Base-by-base conservation (phyloP, 2,329 filamentous ascomycete genomes). In the Apiospora marii region DNA sequence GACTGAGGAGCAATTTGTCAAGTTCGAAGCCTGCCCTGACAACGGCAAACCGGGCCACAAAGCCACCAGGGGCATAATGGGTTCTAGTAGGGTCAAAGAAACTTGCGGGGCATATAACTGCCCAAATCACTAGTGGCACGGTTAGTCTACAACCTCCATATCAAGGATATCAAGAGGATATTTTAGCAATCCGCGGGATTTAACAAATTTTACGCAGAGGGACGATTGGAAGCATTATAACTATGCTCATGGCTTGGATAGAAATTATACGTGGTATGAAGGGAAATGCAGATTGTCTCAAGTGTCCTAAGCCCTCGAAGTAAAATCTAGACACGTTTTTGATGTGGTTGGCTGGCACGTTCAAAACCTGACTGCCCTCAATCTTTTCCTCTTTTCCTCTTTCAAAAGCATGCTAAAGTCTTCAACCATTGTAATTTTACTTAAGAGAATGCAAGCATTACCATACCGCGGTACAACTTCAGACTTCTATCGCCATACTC, bases 391-490 rank as follows among this genome's bases (percentile, higher is more conserved):
- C 51, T 27, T 30, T 24, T 22, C 12, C 34, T 4, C 7, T 49
- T 49, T 51, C 48, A 51, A 51, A 27, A 58, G 27, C 49, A 53
- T 3, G 51, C 51, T 24, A 16, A 58, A 30, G 12, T 30, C 24
- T 5, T 34, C n/a, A 27, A 27, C 7, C 13, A 58, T 30, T 30
- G 24, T 53, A 30, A 53, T 27, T 30, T 58, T 27, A 19, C 51
- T 8, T 19, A 3, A 49, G 4, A 30, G 14, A 67, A 69, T 69
- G 67, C 41, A 69, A 22, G 13, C 46, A n/a, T n/a, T 69, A 34
- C 44, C 67, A 51, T 69, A 69, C 67, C 46, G 16, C 44, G 67
- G 67, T 34, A 16, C 67, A 16, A 49, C 44, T 22, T 69, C 67
- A 6, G 67, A 69, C 24, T 69, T 69, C 27, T 69, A 46, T 69